Base-by-base conservation (phyloP, 2,329 filamentous ascomycete species). In the Ceratocystiopsis minuta region DNA sequence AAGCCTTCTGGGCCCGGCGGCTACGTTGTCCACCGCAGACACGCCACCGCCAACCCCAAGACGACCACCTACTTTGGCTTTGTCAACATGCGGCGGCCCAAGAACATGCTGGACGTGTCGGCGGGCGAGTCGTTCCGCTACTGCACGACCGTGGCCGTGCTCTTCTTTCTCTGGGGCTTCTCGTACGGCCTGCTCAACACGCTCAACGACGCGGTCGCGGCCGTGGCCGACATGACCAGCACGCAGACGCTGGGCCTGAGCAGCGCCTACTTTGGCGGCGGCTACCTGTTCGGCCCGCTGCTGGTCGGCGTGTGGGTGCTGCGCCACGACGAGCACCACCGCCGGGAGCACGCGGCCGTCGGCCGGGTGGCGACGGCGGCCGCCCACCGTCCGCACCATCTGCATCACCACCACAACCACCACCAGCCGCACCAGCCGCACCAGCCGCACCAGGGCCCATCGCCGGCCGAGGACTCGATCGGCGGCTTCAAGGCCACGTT, bases 11-110 rank as follows among this genome's bases (percentile, higher is more conserved):
- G 24, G 24, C 24, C n/a, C n/a, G n/a, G n/a, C n/a, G n/a, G n/a
- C n/a, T n/a, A n/a, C n/a, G n/a, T n/a, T n/a, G n/a, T n/a, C 7
- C 24, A 10, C 2, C 24, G 5, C 24, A 28, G 24, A 28, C 24
- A 2, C 24, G 2, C 11, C 7, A 6, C 24, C 5, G 7, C 24
- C 2, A n/a, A n/a, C n/a, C 11, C 24, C 24, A 28, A 38, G 7
- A 33, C 15, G 36, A 61, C 74, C 2, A 61, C 74, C 2, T 83
- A 83, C 53, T 86, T 86, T 57, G 80, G 82, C 17, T 86, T 86
- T 48, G 79, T 86, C 46, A 78, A 81, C 52, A 75, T 84, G 61
- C 63, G 65, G 34, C 63, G 65, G 47, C 76, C 75, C 3, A 83
- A 82, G 57, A 80, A 75, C 53, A 76, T 86, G 64, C 70, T 84